Percentiles rank a stretch among this genome's conserved stretches.
These are phyloP conservation scores for Auricularia cornea DNA, from an alignment of 768 basidiomycete species.

Conservation along the genomic window DNA sequence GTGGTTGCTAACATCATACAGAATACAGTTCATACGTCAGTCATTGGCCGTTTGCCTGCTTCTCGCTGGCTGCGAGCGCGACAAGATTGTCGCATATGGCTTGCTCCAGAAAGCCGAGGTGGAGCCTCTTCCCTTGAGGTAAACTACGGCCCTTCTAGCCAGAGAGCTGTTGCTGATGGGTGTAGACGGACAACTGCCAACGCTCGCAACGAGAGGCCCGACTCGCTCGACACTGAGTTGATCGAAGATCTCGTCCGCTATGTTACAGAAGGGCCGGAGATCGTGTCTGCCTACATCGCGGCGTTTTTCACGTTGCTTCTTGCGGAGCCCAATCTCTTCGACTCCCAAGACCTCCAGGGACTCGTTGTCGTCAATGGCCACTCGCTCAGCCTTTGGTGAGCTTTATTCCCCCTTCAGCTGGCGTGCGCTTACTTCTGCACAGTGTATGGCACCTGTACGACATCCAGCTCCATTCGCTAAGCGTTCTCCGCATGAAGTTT, in stretches of 20 bases:
- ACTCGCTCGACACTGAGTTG: conserved; percentile 40
- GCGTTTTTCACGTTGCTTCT: conserved; percentile 58
- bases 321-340: conserved; percentile 50
- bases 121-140: conserved; percentile 50
- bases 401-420: neutral
- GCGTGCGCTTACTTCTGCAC: neutral
- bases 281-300: conserved; percentile 44
- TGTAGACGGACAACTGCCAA: neutral
- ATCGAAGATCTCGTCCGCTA: conserved; percentile 47
- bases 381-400: conserved; percentile 53
- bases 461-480: conserved; percentile 48
- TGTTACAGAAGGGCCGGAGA: conserved; percentile 38
- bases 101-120: conserved; percentile 44
- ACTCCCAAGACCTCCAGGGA: conserved; percentile 62
- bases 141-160: too few species aligned
- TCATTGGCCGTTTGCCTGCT: conserved; percentile 54
- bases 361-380: conserved; percentile 58
- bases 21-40: conserved; percentile 43
- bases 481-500: conserved; percentile 44
- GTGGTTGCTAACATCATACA: conserved; percentile 4
- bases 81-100: conserved; percentile 33
- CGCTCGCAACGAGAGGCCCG: neutral
- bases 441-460: conserved; percentile 67
- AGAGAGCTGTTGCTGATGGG: too few species aligned
- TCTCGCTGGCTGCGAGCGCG: conserved; percentile 57